Base-by-base conservation (phyloP, 2,329 filamentous ascomycete genomes). In the Pezicula neosporulosa region DNA sequence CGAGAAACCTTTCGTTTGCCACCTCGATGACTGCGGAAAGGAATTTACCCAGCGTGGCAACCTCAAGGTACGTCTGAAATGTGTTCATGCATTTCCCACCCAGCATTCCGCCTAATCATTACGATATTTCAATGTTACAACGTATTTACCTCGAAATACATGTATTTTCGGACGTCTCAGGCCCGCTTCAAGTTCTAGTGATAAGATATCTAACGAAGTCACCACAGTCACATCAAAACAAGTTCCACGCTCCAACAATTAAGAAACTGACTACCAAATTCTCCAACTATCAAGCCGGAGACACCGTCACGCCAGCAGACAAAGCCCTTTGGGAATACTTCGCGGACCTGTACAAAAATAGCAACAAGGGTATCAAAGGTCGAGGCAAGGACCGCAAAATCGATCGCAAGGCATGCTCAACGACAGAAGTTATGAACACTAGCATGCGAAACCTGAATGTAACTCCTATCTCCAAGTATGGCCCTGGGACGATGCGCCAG, bases 301-400 rank as follows among this genome's bases (percentile, higher is more conserved):
- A 86, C 36, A 72, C 76, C 5, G 82, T 92, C n/a, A 74, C 80
- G 0, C 77, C 85, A 36, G 69, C 72, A 13, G 90, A 97, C 62
- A 85, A 82, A 55, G 86, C 90, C 53, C 76, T 97, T 47, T 90
- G 88, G 75, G 82, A 87, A 60, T 96, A 96, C 72, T 94, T 97
- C 66, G 81, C 85, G 4, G 79, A 79, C 1, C 77, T 96, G n/a
- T 97, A 96, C 78, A 96, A 96, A 76, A 95, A 97, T 72, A 92
- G 88, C 72, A 97, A 97, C 79, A 96, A 96, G 70, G 94, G 94
- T 1, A 97, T 97, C 76, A 97, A 97, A 71, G 94, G 94, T 10
- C 85, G 94, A 43, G 94, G 94, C 41, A 94, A 93, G 66, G 89
- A 92, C 60, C 79, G 90, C 51, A 84, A 83, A 52, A 86, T 91